Conservation (phyloP, 202 grass and related monocot species). For the Panicum hallii region DNA sequence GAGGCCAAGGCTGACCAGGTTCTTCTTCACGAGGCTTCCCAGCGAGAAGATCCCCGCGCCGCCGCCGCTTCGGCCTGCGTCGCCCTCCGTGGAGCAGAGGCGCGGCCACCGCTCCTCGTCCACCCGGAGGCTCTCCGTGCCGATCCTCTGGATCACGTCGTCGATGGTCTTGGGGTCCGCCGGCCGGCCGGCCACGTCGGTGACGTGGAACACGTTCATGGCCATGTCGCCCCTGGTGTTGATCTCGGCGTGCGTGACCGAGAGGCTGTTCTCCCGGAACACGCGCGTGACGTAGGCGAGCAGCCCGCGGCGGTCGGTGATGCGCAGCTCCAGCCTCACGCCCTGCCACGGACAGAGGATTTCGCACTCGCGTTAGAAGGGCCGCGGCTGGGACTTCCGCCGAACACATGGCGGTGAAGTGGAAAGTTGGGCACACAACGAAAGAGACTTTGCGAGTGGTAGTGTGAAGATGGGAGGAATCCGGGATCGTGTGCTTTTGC, state of each 20-base stretch:
- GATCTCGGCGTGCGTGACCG: constrained; percentile 83
- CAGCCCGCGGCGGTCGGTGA: constrained; percentile 68
- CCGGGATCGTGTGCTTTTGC: constrained; percentile 39
- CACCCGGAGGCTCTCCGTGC: constrained; percentile 70
- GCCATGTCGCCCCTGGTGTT: constrained; percentile 67
- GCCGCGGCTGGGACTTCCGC: constrained; percentile 1
- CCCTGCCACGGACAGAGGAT: constrained; percentile 49
- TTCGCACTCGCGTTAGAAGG: background rate
- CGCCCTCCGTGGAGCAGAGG: constrained; percentile 51
- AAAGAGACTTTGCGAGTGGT: constrained; percentile 32
- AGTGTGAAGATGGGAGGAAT: background rate
- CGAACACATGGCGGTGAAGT: constrained; percentile 51
- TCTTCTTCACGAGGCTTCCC: constrained; percentile 79
- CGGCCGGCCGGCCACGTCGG: constrained; percentile 59
- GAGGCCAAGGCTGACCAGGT: constrained; percentile 79
- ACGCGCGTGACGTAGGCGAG: constrained; percentile 86
- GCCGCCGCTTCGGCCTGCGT: constrained; percentile 20
- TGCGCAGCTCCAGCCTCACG: constrained; percentile 78
- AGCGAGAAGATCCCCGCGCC: constrained; percentile 62
- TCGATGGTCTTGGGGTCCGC: constrained; percentile 79
- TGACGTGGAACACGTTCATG: constrained; percentile 80
- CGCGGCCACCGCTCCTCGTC: constrained; percentile 63
- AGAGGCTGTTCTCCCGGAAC: constrained; percentile 88
- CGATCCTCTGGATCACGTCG: constrained; percentile 79
- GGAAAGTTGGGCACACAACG: constrained; percentile 34